A percentile compares a stretch with the other conserved stretches of the same genome.
Evolutionary conservation across 495 filamentous ascomycete species (phyloP).

Genomic region (Penicillium macrosclerotiorum): DNA sequence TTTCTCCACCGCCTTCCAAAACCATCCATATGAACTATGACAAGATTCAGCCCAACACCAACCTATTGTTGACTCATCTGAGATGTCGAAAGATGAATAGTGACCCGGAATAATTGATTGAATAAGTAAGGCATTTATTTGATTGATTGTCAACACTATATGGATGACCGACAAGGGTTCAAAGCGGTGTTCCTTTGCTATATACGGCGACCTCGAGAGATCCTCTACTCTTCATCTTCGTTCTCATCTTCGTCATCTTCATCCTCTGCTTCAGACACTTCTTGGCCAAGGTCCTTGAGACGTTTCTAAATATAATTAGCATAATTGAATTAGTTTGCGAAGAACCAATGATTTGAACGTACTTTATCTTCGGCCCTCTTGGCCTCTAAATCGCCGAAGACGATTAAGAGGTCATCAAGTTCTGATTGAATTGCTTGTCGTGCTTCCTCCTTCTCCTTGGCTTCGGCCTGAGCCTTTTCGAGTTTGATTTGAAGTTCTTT

Average conservation of each 20-base stretch:
- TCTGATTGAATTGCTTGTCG: conserved; percentile 64
- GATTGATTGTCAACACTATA: no score
- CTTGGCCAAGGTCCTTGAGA: conserved; percentile 68
- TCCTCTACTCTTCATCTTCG: conserved; percentile 48
- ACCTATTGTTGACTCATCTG: neutral
- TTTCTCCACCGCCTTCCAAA: conserved; percentile 12
- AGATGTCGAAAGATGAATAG: no score
- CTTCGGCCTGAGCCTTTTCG: conserved; percentile 27
- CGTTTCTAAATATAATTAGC: conserved; percentile 55
- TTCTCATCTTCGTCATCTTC: conserved; percentile 65
- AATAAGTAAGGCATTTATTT: no score
- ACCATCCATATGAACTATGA: conserved; percentile 1
- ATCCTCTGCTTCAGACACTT: conserved; percentile 76
- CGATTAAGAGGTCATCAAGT: conserved; percentile 80
- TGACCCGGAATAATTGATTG: no score
- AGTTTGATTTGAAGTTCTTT: conserved; percentile 22
- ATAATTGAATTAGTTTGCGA: conserved; percentile 1
- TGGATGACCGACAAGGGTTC: neutral
- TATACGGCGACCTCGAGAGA: conserved; percentile 14
- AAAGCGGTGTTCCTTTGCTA: conserved; percentile 4
- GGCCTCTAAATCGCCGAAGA: conserved; percentile 87
- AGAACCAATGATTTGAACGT: conserved; percentile 22
- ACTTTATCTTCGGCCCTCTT: conserved; percentile 81
- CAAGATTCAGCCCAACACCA: neutral
- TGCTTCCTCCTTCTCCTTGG: conserved; percentile 60